Evolutionary conservation across 108 stramenopile genomes (phyloP).

Genomic region (Epithemia pelagica): DNA sequence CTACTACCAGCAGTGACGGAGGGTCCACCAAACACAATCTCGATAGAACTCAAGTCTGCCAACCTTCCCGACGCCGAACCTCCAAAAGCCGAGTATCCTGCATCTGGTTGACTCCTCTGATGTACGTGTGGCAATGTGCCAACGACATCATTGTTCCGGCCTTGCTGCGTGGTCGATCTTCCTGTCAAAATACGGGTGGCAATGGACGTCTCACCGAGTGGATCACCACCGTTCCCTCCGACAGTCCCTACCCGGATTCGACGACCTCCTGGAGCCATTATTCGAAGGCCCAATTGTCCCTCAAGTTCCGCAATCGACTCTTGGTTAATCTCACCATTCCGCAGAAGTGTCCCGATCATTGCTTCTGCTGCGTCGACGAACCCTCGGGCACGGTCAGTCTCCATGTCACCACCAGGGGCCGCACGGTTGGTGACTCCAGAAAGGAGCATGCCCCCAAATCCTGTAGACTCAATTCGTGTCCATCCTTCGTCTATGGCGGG

Average conservation of each 20-base stretch:
- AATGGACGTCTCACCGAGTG: neutral
- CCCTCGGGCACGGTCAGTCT: conserved; percentile 19
- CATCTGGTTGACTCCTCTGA: conserved; percentile 53
- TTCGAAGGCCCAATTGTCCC: conserved; percentile 60
- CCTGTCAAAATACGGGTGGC: conserved; percentile 10
- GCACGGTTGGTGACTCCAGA: conserved; percentile 13
- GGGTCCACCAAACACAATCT: conserved; percentile 67
- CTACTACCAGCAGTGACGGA: conserved; percentile 47
- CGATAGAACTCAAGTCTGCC: conserved; percentile 52
- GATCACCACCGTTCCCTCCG: conserved; percentile 4
- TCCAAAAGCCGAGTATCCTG: conserved; percentile 41
- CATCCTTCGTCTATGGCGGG: conserved; percentile 52
- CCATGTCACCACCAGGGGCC: conserved; percentile 2
- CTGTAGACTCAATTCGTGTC: conserved; percentile 60
- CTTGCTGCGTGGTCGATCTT: conserved; percentile 2
- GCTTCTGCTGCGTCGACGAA: conserved; percentile 66
- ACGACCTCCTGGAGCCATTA: conserved; percentile 15
- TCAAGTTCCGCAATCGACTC: conserved; percentile 63
- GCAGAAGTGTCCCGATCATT: conserved; percentile 66
- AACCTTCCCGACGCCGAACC: conserved; percentile 12
- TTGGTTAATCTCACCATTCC: conserved; percentile 45
- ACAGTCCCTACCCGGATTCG: conserved; percentile 2
- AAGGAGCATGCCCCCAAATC: conserved; percentile 42
- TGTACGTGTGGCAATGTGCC: conserved; percentile 40
- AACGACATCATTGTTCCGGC: conserved; percentile 9